Conservation (phyloP, 2,329 filamentous ascomycete genomes). For the Cyphellophora europaea region DNA sequence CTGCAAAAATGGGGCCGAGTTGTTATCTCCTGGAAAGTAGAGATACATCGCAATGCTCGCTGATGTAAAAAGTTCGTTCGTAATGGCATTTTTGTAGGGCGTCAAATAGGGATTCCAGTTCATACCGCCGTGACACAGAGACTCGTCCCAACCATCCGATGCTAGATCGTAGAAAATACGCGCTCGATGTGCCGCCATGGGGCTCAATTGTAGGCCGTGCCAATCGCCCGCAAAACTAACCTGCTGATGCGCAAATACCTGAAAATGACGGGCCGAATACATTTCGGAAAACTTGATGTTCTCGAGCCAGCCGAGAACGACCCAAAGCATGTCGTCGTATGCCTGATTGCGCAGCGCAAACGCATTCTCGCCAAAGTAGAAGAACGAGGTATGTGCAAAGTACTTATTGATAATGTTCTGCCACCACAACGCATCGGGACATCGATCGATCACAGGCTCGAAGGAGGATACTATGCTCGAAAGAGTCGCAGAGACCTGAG, state of each 20-base stretch:
- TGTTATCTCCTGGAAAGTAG: constrained; percentile 72
- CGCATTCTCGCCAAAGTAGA: constrained; percentile 80
- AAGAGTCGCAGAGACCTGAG: constrained; percentile 65
- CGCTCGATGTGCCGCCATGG: constrained; percentile 72
- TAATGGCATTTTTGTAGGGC: constrained; percentile 95
- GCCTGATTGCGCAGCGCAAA: constrained; percentile 67
- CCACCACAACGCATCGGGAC: constrained; percentile 37
- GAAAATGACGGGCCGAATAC: constrained; percentile 58
- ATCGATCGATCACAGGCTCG: constrained; percentile 26
- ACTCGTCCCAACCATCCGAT: constrained; percentile 68
- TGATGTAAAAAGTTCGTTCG: constrained; percentile 80
- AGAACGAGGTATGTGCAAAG: constrained; percentile 66
- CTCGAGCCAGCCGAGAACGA: constrained; percentile 85
- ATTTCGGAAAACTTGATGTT: constrained; percentile 63
- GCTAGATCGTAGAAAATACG: constrained; percentile 80
- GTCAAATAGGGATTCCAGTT: constrained; percentile 71
- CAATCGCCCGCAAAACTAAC: constrained; percentile 35
- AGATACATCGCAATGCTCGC: constrained; percentile 85
- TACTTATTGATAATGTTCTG: constrained; percentile 77
- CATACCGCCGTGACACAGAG: constrained; percentile 79
- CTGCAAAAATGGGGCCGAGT: constrained; percentile 52
- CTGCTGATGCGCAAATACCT: constrained; percentile 3
- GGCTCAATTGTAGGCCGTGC: constrained; percentile 68
- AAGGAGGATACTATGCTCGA: constrained; percentile 55
- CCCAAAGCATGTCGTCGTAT: constrained; percentile 93